Base-by-base conservation (phyloP, 306 rosid genomes). In the Cicer yamashitae region DNA sequence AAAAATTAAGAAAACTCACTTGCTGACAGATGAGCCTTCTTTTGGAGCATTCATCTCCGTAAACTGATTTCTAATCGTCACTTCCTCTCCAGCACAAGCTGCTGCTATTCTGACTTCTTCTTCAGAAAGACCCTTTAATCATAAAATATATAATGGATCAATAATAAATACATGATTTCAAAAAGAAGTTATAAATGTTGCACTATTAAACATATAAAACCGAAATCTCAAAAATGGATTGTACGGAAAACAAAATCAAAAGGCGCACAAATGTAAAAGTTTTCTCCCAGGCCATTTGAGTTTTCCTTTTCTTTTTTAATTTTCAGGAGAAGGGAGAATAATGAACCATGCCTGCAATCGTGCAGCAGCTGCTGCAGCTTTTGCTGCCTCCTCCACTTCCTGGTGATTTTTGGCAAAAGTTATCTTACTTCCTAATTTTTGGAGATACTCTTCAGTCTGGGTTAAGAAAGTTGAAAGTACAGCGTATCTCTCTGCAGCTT, bases 361-460 rank as follows among this genome's bases (percentile, higher is more conserved):
- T 10, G 98, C 98, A 54, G 97, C 96, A 51, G 88, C 88, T 54
- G 98, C 96, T 18, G 98, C 96, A 38, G 91, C 82, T 83, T 80
- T 88, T 75, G 98, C 94, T 48, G 96, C 96, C 91, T 94, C 98
- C 80, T 90, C 93, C 76, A 91, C 88, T 74, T 94, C 97, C 85
- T 94, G 98, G 75, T 90, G 96, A 79, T 65, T 89, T 82, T 94
- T 94, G 47, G 98, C 89, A 78, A 93, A 85, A 17, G 97, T 90
- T 83, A 94, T 94, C 87, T 94, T 94, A 87, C 90, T 84, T 81
- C 98, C 98, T 73, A 94, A 81, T 76, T 91, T 94, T 61, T 90
- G 91, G 70, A 94, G 97, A 87, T 94, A 94, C 76, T 94, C 98
- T 85, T 94, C 98, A 7, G 98, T 94, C 89, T 94, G 98, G 67